Conservation (phyloP, 2,329 filamentous ascomycete species). For the Aspergillus sojae region DNA sequence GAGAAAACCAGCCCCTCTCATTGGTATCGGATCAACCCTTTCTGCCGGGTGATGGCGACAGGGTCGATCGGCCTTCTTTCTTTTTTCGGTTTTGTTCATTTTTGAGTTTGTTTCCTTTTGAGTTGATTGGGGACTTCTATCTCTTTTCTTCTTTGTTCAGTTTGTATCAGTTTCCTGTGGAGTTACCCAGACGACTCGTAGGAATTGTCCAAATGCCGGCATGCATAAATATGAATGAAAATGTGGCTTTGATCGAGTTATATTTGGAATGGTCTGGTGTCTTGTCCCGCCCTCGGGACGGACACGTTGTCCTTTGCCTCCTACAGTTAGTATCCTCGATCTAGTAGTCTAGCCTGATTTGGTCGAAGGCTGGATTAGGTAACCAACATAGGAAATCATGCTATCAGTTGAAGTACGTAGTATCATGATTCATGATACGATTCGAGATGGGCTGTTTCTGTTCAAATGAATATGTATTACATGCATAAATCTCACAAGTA, state of each 20-base stretch:
- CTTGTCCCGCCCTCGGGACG: not conserved
- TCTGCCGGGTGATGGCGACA: not conserved
- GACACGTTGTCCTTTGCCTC: conserved; percentile 1
- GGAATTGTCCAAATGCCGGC: not conserved
- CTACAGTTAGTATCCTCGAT: not conserved
- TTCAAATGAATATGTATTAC: no score
- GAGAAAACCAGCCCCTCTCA: not conserved
- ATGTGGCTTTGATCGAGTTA: not conserved
- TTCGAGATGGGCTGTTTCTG: no score
- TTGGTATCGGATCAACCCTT: not conserved
- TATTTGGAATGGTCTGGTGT: not conserved
- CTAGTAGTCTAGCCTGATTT: not conserved
- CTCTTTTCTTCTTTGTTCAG: not conserved
- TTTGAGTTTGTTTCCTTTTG: not conserved
- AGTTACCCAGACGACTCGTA: not conserved
- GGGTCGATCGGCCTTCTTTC: not conserved
- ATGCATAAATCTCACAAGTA: not conserved
- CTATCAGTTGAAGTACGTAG: no score
- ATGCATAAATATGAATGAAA: not conserved
- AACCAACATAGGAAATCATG: no score
- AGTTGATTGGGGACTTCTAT: no score
- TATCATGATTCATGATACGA: no score
- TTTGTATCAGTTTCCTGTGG: not conserved
- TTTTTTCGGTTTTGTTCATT: not conserved
- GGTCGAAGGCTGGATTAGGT: no score